Percentiles rank a stretch among this genome's conserved stretches.
These are phyloP conservation scores for Boechera stricta DNA, from an alignment of 345 rosid species.

Conservation along the genomic window DNA sequence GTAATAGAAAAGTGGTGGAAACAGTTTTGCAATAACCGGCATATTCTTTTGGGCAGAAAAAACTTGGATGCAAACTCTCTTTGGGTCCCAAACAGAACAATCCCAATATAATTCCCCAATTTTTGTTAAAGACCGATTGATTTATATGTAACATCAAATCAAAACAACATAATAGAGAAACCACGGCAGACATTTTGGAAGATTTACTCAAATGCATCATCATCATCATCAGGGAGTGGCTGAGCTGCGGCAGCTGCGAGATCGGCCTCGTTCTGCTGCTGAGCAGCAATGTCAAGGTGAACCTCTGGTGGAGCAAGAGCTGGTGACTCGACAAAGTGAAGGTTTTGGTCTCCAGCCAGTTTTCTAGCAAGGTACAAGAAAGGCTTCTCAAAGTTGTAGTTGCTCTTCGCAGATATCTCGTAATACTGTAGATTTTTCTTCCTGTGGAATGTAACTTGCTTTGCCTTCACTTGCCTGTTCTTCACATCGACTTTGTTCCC, in stretches of 20 bases:
- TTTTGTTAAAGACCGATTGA: constrained; percentile 1
- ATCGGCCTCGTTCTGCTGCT: constrained; percentile 50
- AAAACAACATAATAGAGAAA: constrained; percentile 9
- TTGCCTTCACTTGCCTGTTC: constrained; percentile 96
- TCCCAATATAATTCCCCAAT: background rate
- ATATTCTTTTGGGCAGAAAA: background rate
- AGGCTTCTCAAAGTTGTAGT: constrained; percentile 93
- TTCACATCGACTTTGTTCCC: constrained; percentile 96
- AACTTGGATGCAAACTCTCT: background rate
- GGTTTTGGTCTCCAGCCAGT: constrained; percentile 68
- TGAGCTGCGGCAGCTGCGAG: constrained; percentile 21
- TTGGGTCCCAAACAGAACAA: constrained; percentile 19
- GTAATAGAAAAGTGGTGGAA: background rate
- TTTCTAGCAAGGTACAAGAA: constrained; percentile 91
- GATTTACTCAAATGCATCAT: constrained; percentile 41
- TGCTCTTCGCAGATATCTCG: constrained; percentile 94
- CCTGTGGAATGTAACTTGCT: constrained; percentile 92
- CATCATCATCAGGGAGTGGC: constrained; percentile 50
- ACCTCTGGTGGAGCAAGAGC: constrained; percentile 97
- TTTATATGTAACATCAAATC: constrained; percentile 8
- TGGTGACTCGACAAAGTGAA: constrained; percentile 94
- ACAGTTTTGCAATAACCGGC: background rate
- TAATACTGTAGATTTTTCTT: constrained; percentile 93
- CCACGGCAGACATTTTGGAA: background rate
- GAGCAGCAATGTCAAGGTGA: constrained; percentile 71